Evolutionary conservation across 306 rosid species (phyloP).

Genomic region (Benincasa hispida): DNA sequence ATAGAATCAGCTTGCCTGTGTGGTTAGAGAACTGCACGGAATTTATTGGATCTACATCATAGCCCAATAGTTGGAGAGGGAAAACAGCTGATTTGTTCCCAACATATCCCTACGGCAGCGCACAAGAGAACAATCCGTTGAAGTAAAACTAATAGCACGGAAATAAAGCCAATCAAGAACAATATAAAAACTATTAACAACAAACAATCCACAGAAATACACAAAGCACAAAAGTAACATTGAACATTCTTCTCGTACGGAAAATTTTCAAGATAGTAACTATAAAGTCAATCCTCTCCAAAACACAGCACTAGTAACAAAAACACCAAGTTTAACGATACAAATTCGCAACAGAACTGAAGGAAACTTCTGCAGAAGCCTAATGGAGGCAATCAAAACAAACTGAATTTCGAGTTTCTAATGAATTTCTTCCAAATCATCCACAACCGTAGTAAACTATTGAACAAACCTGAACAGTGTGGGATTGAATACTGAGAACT

Average conservation of each 20-base stretch:
- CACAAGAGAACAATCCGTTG: background rate
- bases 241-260: background rate
- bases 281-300: background rate
- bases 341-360: background rate
- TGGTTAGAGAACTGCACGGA: conserved; percentile 89
- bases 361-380: background rate
- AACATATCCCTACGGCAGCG: conserved; percentile 52
- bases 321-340: background rate
- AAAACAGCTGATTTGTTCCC: conserved; percentile 83
- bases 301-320: background rate
- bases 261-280: background rate
- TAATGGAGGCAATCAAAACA: background rate
- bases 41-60: conserved; percentile 82
- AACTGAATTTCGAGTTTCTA: background rate
- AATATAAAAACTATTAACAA: background rate
- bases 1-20: conserved; percentile 69
- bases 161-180: background rate
- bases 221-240: background rate
- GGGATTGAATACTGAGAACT: conserved; percentile 75
- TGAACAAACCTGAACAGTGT: conserved; percentile 57
- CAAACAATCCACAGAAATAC: background rate
- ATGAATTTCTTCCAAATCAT: background rate
- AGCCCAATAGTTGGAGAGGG: conserved; percentile 77
- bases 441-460: background rate
- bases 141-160: background rate